phyloP scores from a whole-genome alignment of 2,329 filamentous ascomycete species.

The Aspergillus intermedius region DNA sequence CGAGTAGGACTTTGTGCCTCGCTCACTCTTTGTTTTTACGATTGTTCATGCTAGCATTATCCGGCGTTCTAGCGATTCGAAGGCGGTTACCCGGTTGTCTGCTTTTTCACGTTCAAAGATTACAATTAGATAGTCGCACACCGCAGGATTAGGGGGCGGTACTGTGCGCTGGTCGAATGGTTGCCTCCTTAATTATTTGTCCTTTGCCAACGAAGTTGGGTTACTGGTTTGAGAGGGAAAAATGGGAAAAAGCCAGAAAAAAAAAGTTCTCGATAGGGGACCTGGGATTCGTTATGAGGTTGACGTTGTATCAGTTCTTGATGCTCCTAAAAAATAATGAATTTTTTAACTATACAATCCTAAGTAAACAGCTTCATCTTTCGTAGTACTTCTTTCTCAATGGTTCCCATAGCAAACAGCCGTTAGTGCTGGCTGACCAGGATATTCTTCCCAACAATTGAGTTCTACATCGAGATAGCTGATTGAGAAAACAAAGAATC shows the following conservation, averaged over 20 bases:
- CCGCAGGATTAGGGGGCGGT: slow-evolving; percentile 33
- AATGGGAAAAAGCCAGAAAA: slow-evolving; percentile 8
- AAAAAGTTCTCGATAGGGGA: no score
- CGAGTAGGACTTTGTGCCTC: slow-evolving; percentile 9
- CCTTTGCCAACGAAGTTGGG: slow-evolving; percentile 9
- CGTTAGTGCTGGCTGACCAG: no score
- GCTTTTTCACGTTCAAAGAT: slow-evolving; percentile 15
- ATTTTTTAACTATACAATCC: no score
- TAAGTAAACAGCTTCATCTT: no score
- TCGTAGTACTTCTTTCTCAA: no score
- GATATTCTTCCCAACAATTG: no score
- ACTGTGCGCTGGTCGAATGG: slow-evolving; percentile 38
- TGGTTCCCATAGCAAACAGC: no score
- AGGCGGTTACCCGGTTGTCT: slow-evolving; percentile 16
- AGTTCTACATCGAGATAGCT: no score
- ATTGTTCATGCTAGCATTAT: slow-evolving; percentile 38
- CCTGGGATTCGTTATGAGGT: background rate
- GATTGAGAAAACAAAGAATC: no score
- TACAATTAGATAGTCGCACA: slow-evolving; percentile 37
- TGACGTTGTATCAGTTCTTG: no score
- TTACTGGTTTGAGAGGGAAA: slow-evolving; percentile 10
- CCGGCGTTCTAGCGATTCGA: slow-evolving; percentile 40
- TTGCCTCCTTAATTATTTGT: slow-evolving; percentile 31
- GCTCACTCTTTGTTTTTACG: slow-evolving; percentile 22
- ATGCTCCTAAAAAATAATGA: background rate